These are phyloP conservation scores for Candida patagonica DNA, from an alignment of 805 yeast genomes.

Conservation along the genomic window DNA sequence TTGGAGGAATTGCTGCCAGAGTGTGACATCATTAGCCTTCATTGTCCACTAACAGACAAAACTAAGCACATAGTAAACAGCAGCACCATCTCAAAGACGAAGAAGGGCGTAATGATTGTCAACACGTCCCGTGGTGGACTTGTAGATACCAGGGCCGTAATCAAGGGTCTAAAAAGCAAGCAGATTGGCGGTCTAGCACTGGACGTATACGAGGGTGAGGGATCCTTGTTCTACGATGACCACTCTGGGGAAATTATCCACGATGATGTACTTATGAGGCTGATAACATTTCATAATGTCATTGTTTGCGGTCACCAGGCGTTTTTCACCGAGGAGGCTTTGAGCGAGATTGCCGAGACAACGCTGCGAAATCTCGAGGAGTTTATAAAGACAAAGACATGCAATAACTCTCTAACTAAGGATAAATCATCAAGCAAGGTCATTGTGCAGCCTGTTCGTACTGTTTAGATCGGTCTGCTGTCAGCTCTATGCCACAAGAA, in stretches of 20 bases:
- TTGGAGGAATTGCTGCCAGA: conserved; percentile 32
- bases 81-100: conserved; percentile 33
- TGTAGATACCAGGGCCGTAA: conserved; percentile 9
- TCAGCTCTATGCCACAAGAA: no score
- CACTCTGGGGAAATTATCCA: conserved; percentile 19
- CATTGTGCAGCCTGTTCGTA: no score
- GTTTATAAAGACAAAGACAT: no score
- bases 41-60: conserved; percentile 38
- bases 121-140: conserved; percentile 13
- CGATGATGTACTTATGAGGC: conserved; percentile 20
- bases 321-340: conserved; percentile 21
- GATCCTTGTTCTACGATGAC: conserved; percentile 20
- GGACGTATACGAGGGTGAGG: conserved; percentile 42
- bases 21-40: conserved; percentile 36
- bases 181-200: conserved; percentile 40
- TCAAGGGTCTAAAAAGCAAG: conserved; percentile 20
- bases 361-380: no score
- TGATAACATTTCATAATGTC: conserved; percentile 24
- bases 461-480: no score
- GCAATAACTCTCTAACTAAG: no score
- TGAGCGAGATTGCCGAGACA: no score
- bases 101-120: conserved; percentile 35
- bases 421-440: no score
- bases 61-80: conserved; percentile 37
- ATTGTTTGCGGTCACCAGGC: conserved; percentile 25